A percentile compares a stretch with the other conserved stretches of the same genome.
phyloP scores from a whole-genome alignment of 495 filamentous ascomycete species.

The Penicillium parvum region DNA sequence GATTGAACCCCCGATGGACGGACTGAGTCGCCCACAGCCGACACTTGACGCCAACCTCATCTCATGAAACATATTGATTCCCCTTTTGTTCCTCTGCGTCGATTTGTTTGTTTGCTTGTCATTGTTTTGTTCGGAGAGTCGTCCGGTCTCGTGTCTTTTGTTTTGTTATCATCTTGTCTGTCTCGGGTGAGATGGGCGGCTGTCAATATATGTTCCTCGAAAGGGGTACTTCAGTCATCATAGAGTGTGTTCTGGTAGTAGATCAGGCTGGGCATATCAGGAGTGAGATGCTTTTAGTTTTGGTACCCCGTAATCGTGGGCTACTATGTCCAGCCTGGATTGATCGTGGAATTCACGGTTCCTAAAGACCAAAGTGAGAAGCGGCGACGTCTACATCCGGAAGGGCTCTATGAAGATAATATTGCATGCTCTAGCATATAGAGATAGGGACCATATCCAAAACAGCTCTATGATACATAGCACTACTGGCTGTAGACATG shows the following conservation, averaged over 20 bases:
- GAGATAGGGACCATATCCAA: no score
- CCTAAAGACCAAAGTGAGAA: no score
- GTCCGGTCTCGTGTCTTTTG: slow-evolving; percentile 2
- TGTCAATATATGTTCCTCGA: slow-evolving; percentile 28
- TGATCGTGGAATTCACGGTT: no score
- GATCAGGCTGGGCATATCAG: no score
- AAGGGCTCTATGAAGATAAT: no score
- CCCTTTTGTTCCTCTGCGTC: slow-evolving; percentile 32
- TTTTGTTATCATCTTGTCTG: slow-evolving; percentile 22
- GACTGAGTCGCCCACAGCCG: slow-evolving; percentile 26
- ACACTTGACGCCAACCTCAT: slow-evolving; percentile 39
- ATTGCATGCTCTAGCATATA: no score
- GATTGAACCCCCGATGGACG: no score
- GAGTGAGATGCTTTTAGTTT: not conserved
- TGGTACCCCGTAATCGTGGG: no score
- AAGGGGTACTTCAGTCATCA: slow-evolving; percentile 12
- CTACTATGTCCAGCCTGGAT: no score
- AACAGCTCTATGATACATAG: not conserved
- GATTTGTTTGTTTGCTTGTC: slow-evolving; percentile 14
- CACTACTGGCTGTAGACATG: slow-evolving; percentile 24
- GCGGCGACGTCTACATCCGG: no score
- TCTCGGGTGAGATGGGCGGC: slow-evolving; percentile 20
- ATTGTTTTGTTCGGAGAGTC: slow-evolving; percentile 20
- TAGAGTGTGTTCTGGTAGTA: not conserved
- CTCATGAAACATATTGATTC: slow-evolving; percentile 46